These are phyloP conservation scores for Physaria fendleri DNA, from an alignment of 345 rosid genomes.

Conservation along the genomic window DNA sequence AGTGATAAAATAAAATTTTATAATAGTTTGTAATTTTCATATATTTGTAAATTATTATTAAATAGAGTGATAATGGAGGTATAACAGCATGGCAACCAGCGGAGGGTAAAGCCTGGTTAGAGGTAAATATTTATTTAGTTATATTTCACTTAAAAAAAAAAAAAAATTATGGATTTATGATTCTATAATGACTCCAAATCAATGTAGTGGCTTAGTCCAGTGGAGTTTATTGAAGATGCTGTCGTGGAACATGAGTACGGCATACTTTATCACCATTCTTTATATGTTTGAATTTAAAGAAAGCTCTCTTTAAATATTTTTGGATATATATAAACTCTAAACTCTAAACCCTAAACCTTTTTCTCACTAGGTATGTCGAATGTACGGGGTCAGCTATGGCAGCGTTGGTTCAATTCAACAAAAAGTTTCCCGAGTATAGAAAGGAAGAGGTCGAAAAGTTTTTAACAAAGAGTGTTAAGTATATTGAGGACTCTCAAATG, in stretches of 20 bases:
- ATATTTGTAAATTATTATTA: not conserved
- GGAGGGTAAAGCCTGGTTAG: not conserved
- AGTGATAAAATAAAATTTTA: too few relatives aligned
- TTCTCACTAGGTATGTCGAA: conserved; percentile 33
- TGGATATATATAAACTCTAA: not conserved
- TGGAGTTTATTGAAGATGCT: not conserved
- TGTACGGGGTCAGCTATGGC: conserved; percentile 39
- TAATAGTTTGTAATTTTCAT: too few relatives aligned
- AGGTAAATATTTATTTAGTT: not conserved
- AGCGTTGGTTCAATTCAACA: conserved; percentile 32
- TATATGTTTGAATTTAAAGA: too few relatives aligned
- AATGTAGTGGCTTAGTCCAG: not conserved
- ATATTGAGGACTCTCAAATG: conserved; percentile 37
- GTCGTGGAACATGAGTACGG: not conserved
- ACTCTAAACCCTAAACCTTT: too few relatives aligned
- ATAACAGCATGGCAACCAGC: not conserved
- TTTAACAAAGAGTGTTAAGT: conserved; percentile 34
- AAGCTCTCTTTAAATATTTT: too few relatives aligned
- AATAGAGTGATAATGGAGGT: not conserved
- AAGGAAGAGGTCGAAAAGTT: conserved; percentile 41
- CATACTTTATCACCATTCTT: not conserved
- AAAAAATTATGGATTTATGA: too few relatives aligned
- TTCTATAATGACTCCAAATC: not conserved
- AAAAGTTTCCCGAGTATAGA: conserved; percentile 40
- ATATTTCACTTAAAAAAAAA: not conserved